These are phyloP conservation scores for Dothidotthia symphoricarpi DNA, from an alignment of 2,329 filamentous ascomycete species.

Conservation along the genomic window DNA sequence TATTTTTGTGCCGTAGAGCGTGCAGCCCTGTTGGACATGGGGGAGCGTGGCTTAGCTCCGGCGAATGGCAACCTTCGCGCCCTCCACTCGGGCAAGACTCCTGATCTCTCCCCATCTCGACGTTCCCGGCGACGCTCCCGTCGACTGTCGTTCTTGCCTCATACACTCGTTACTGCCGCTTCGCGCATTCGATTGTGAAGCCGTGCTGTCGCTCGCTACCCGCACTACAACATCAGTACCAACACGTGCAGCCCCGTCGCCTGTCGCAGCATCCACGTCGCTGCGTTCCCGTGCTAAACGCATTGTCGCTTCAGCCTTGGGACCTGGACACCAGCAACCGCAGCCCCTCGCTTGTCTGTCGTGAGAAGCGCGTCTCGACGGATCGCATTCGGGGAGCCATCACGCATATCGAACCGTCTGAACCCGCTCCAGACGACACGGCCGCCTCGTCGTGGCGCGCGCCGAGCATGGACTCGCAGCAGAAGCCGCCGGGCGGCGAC, in stretches of 20 bases:
- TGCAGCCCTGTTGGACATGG: conserved; percentile 11
- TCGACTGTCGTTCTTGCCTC: conserved; percentile 15
- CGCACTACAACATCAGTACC: conserved; percentile 2
- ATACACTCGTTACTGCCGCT: conserved; percentile 1
- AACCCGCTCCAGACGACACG: conserved; percentile 10
- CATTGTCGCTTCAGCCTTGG: conserved; percentile 9
- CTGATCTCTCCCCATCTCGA: conserved; percentile 8
- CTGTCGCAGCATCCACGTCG: conserved; percentile 6
- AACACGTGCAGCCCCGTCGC: conserved; percentile 5
- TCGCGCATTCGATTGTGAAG: no score
- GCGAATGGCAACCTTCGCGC: conserved; percentile 5
- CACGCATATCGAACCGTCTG: conserved; percentile 6
- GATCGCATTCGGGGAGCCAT: not conserved
- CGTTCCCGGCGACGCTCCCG: conserved; percentile 5
- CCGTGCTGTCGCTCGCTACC: conserved; percentile 10
- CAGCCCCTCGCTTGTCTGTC: no score
- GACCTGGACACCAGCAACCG: conserved; percentile 2
- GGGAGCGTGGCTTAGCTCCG: conserved; percentile 19
- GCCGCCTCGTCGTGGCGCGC: conserved; percentile 24
- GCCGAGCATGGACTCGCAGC: conserved; percentile 28
- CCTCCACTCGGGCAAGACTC: conserved; percentile 3
- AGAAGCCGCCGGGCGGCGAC: conserved; percentile 39
- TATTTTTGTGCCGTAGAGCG: conserved; percentile 27
- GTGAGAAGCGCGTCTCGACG: not conserved
- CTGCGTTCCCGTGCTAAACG: conserved; percentile 13